A percentile compares a stretch with the other conserved stretches of the same genome.
phyloP scores from a whole-genome alignment of 2,329 filamentous ascomycete genomes.

The Hortaea werneckii region DNA sequence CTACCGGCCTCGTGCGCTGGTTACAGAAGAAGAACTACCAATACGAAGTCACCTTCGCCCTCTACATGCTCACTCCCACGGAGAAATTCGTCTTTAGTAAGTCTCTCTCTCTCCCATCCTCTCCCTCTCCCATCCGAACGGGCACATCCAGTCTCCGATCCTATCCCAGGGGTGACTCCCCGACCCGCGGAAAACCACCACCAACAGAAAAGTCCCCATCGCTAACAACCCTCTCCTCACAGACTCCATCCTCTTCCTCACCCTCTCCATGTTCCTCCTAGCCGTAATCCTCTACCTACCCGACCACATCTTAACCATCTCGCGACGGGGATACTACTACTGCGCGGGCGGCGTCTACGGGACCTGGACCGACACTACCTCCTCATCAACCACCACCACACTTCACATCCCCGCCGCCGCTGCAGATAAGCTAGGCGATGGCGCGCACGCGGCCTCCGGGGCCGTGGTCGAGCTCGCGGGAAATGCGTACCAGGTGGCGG shows the following conservation, averaged over 20 bases:
- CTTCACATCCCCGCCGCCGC: not conserved
- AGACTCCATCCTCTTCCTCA: slow-evolving; percentile 89
- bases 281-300: slow-evolving; percentile 88
- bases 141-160: too few species aligned
- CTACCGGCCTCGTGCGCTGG: slow-evolving; percentile 62
- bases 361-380: slow-evolving; percentile 1
- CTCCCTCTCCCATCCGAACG: too few species aligned
- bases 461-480: slow-evolving; percentile 11
- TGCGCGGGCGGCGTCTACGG: slow-evolving; percentile 58
- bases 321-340: slow-evolving; percentile 87
- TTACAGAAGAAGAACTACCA: slow-evolving; percentile 93
- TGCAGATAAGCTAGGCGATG: slow-evolving; percentile 2
- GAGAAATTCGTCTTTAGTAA: slow-evolving; percentile 97
- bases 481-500: slow-evolving; percentile 13
- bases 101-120: slow-evolving; percentile 27
- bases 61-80: slow-evolving; percentile 94
- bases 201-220: not conserved
- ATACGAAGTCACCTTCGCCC: slow-evolving; percentile 90
- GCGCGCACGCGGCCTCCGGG: not conserved
- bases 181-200: too few species aligned
- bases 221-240: not conserved
- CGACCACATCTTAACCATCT: slow-evolving; percentile 74
- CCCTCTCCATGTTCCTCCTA: slow-evolving; percentile 75
- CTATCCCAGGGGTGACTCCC: too few species aligned
- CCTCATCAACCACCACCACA: not conserved